Conservation (phyloP, 192 early-diverging fungal genomes). For the Helicostylum pulchrum region DNA sequence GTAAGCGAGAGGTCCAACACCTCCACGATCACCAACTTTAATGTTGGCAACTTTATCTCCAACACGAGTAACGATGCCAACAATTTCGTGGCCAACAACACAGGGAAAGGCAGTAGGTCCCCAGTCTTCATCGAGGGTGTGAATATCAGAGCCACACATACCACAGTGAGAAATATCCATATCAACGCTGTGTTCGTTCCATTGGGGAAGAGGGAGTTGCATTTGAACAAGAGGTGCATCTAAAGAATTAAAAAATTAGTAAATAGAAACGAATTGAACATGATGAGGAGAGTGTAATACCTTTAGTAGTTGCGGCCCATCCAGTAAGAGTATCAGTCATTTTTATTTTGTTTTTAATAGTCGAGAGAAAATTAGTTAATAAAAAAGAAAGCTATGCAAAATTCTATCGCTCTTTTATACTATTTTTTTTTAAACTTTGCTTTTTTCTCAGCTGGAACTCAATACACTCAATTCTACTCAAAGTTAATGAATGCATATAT, state of each 20-base stretch:
- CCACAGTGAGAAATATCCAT: conserved; percentile 59
- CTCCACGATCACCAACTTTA: conserved; percentile 52
- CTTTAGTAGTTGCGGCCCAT: conserved; percentile 28
- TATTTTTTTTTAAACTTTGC: no score
- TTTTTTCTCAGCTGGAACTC: no score
- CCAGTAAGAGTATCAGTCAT: conserved; percentile 28
- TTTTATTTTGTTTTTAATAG: background rate
- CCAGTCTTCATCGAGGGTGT: conserved; percentile 56
- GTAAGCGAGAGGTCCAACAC: conserved; percentile 62
- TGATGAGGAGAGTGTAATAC: no score
- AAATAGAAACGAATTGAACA: background rate
- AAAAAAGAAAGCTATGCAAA: no score
- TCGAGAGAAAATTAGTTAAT: background rate
- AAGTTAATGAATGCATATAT: no score
- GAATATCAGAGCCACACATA: conserved; percentile 77
- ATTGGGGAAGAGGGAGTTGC: conserved; percentile 25
- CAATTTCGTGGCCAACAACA: conserved; percentile 55
- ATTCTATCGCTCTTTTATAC: no score
- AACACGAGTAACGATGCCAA: conserved; percentile 40
- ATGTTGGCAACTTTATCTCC: conserved; percentile 36
- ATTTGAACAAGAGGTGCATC: conserved; percentile 23
- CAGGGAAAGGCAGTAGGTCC: conserved; percentile 33
- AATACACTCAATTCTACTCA: no score
- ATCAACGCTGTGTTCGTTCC: conserved; percentile 45
- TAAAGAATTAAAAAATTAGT: background rate